Conservation (phyloP, 2,329 filamentous ascomycete species). For the Trichoderma pleuroti region DNA sequence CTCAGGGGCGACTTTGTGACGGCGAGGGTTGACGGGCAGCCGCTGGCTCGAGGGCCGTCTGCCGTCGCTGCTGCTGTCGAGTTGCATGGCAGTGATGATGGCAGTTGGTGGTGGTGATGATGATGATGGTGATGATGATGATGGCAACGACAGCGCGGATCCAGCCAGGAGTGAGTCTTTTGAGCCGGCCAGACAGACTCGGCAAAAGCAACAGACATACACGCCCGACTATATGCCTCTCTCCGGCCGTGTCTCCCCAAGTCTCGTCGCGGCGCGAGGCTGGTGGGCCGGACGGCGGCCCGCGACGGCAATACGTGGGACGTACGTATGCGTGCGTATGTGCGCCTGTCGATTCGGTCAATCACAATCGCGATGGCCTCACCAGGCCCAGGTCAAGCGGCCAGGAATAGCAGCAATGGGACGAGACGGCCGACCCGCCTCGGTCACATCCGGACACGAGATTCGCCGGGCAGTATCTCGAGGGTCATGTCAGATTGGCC, state of each 20-base stretch:
- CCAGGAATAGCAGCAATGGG: neutral
- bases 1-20: slow-evolving; percentile 45
- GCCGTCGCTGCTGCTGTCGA: slow-evolving; percentile 27
- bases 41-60: slow-evolving; percentile 31
- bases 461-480: neutral
- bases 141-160: neutral
- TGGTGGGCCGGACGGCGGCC: neutral
- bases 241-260: neutral
- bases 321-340: neutral
- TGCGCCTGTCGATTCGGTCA: neutral
- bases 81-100: slow-evolving; percentile 26
- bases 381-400: neutral
- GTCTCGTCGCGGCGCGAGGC: neutral
- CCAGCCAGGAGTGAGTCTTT: neutral
- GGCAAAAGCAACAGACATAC: neutral
- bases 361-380: neutral
- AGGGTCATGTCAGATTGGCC: neutral
- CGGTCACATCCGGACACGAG: slow-evolving; percentile 3
- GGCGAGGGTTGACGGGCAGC: slow-evolving; percentile 49
- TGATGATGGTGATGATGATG: neutral
- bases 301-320: neutral
- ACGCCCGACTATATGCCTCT: neutral
- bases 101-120: neutral
- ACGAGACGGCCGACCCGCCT: neutral
- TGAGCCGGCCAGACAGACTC: neutral